Evolutionary conservation across 345 rosid genomes (phyloP).

Genomic region (Mangifera indica): DNA sequence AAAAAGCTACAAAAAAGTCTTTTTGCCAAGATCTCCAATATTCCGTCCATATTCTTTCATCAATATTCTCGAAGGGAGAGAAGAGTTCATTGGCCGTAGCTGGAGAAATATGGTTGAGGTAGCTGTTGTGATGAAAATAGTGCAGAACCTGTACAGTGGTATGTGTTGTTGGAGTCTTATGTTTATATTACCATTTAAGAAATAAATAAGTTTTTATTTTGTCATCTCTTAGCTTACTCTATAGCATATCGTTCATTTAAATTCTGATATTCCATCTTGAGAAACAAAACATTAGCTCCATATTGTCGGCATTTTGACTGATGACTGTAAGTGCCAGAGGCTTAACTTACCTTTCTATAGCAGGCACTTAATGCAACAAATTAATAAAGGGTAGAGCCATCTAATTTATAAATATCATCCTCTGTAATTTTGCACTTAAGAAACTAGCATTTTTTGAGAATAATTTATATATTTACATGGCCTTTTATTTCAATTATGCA

Average conservation of each 20-base stretch:
- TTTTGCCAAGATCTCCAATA: constrained; percentile 27
- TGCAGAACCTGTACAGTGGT: constrained; percentile 43
- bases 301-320: too few species aligned
- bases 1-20: constrained; percentile 21
- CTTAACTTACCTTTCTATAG: too few species aligned
- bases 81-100: constrained; percentile 27
- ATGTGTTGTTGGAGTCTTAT: not conserved
- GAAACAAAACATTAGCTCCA: not conserved
- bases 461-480: too few species aligned
- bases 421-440: too few species aligned
- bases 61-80: constrained; percentile 37
- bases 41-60: constrained; percentile 54
- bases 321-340: too few species aligned
- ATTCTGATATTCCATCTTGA: not conserved
- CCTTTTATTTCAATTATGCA: too few species aligned
- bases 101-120: constrained; percentile 47
- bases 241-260: constrained; percentile 12
- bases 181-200: not conserved
- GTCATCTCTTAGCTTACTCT: constrained; percentile 27
- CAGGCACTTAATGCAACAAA: not conserved
- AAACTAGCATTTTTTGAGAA: too few species aligned
- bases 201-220: not conserved
- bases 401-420: not conserved
- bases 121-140: constrained; percentile 32
- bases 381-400: not conserved